phyloP scores from a whole-genome alignment of 169 alveolate species.

The Cryptosporidium andersoni region DNA sequence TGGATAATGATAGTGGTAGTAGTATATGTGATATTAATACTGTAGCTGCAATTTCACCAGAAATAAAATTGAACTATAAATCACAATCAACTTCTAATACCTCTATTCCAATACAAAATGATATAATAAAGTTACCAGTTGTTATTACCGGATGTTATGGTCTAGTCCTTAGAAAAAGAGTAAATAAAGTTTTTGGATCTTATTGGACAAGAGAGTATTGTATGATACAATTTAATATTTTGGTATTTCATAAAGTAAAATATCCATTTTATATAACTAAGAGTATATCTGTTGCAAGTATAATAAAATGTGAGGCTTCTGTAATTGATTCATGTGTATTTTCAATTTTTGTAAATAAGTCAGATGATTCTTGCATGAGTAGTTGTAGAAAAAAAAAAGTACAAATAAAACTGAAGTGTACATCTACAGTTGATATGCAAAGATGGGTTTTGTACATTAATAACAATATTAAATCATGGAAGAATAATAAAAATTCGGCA shows the following conservation, averaged over 20 bases:
- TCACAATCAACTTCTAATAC: too few species aligned
- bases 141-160: conserved; percentile 62
- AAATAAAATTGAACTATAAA: too few species aligned
- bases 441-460: conserved; percentile 41
- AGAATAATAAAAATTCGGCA: conserved; percentile 19
- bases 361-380: neutral
- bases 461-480: conserved; percentile 50
- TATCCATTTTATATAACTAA: conserved; percentile 47
- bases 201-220: conserved; percentile 65
- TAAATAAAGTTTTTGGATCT: conserved; percentile 40
- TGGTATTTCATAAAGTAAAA: conserved; percentile 52
- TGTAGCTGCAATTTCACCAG: too few species aligned
- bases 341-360: conserved; percentile 18
- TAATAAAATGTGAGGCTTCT: conserved; percentile 42
- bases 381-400: neutral
- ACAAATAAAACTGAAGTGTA: conserved; percentile 50
- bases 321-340: conserved; percentile 66
- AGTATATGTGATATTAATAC: too few species aligned
- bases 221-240: conserved; percentile 51
- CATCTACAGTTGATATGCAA: conserved; percentile 56
- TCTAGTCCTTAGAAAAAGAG: conserved; percentile 31
- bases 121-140: conserved; percentile 32
- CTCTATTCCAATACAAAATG: neutral
- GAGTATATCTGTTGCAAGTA: conserved; percentile 52
- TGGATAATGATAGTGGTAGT: too few species aligned